A percentile compares a stretch with the other conserved stretches of the same genome.
These are phyloP conservation scores for Fusarium sp. DNA, from an alignment of 2,329 filamentous ascomycete genomes.

Conservation along the genomic window DNA sequence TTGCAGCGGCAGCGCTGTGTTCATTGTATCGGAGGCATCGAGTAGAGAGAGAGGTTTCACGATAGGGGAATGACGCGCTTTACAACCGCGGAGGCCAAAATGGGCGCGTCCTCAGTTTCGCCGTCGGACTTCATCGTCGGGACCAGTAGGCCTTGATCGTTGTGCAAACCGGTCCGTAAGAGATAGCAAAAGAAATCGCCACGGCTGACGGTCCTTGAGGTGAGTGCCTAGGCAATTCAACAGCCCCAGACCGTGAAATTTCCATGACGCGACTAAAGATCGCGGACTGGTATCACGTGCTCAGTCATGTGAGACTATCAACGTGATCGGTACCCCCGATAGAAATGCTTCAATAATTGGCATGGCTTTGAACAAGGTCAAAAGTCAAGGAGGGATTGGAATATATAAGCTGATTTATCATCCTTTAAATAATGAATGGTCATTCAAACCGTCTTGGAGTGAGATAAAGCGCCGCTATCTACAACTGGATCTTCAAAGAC, in stretches of 20 bases:
- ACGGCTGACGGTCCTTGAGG: accelerated
- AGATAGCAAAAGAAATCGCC: too few relatives aligned
- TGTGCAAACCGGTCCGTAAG: accelerated
- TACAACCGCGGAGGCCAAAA: accelerated
- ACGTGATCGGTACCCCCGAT: too few relatives aligned
- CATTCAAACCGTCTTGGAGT: accelerated
- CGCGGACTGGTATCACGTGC: accelerated
- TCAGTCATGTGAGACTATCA: not conserved
- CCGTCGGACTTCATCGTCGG: accelerated
- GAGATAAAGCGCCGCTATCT: not conserved
- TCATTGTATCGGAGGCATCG: not conserved
- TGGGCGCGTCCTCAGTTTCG: too few relatives aligned
- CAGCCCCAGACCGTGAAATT: accelerated
- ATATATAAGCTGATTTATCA: accelerated
- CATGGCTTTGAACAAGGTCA: not conserved
- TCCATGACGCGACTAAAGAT: accelerated
- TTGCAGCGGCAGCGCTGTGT: not conserved
- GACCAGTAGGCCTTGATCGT: accelerated
- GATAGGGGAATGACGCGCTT: not conserved
- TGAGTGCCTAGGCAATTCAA: not conserved
- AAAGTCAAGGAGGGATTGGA: accelerated
- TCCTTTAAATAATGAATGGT: accelerated
- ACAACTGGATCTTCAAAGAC: not conserved
- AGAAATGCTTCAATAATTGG: not conserved
- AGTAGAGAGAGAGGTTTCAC: not conserved